phyloP scores from a whole-genome alignment of 495 filamentous ascomycete genomes.

The Aspergillus egyptiacus region DNA sequence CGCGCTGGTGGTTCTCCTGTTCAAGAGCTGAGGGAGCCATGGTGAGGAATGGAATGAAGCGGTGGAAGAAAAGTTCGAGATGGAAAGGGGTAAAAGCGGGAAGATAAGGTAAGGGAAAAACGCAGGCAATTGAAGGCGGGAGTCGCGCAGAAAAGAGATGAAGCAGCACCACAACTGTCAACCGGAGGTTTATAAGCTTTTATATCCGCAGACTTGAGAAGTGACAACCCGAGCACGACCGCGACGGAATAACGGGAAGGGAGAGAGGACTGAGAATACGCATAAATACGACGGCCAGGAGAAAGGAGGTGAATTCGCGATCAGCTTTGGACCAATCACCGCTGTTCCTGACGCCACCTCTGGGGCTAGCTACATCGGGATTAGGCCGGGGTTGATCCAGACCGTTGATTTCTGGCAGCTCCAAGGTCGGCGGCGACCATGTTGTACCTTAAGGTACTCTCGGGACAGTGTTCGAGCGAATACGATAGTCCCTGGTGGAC shows the following conservation, averaged over 20 bases:
- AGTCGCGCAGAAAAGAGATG: background rate
- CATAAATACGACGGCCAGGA: constrained; percentile 17
- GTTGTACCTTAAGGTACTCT: no score
- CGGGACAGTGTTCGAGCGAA: no score
- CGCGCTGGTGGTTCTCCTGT: constrained; percentile 76
- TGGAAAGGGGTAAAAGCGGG: constrained; percentile 11
- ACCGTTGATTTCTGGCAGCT: background rate
- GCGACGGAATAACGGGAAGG: constrained; percentile 8
- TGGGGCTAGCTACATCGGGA: constrained; percentile 3
- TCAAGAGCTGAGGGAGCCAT: constrained; percentile 76
- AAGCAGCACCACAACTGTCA: background rate
- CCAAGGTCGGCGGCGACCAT: no score
- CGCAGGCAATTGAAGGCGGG: background rate
- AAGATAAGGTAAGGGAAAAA: background rate
- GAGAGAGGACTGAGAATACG: constrained; percentile 17
- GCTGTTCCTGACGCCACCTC: constrained; percentile 1
- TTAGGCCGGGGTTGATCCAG: constrained; percentile 5
- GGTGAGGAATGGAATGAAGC: constrained; percentile 26
- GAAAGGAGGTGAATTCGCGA: constrained; percentile 23
- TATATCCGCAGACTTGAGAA: constrained; percentile 1
- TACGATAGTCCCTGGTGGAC: no score
- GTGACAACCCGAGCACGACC: constrained; percentile 11
- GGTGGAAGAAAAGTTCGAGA: constrained; percentile 11
- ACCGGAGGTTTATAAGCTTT: background rate
- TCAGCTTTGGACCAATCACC: constrained; percentile 18